Evolutionary conservation across 1,284 basidiomycete genomes (phyloP).

Genomic region (Trametes sp.): DNA sequence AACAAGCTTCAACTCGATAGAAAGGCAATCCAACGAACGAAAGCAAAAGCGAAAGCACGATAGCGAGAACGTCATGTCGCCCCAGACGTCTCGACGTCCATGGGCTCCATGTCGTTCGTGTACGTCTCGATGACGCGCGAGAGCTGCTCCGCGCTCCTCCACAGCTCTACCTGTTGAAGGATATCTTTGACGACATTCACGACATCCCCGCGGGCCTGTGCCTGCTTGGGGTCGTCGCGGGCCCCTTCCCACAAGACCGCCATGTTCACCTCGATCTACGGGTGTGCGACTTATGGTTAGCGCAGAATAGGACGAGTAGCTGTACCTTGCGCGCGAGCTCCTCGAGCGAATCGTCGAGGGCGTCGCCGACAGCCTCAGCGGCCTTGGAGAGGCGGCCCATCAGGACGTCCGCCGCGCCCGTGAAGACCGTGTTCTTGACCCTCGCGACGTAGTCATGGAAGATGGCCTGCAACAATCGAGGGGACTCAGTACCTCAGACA

Average conservation of each 20-base stretch:
- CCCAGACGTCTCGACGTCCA: not conserved
- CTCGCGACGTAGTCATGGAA: slow-evolving; percentile 54
- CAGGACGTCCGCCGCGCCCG: slow-evolving; percentile 58
- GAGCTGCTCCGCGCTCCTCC: slow-evolving; percentile 49
- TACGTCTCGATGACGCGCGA: slow-evolving; percentile 25
- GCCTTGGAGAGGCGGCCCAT: slow-evolving; percentile 54
- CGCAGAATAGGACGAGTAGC: not conserved
- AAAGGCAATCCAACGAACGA: not conserved
- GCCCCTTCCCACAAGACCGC: slow-evolving; percentile 66
- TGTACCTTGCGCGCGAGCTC: slow-evolving; percentile 63
- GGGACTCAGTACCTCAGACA: not conserved
- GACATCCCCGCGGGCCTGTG: slow-evolving; percentile 49
- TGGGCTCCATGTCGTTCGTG: slow-evolving; percentile 2
- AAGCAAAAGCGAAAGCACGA: not conserved
- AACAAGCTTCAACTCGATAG: not conserved
- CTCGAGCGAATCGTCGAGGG: slow-evolving; percentile 53
- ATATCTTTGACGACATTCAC: slow-evolving; percentile 49
- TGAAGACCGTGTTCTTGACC: slow-evolving; percentile 59
- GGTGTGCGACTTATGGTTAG: not conserved
- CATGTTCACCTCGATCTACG: slow-evolving; percentile 63
- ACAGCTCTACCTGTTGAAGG: slow-evolving; percentile 51
- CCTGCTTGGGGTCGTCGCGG: slow-evolving; percentile 55
- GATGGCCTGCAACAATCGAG: slow-evolving; percentile 45
- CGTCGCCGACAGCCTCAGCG: slow-evolving; percentile 57
- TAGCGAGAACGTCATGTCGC: not conserved